Percentiles rank a stretch among this genome's conserved stretches.
These are phyloP conservation scores for Ogataea salicorniae DNA, from an alignment of 805 yeast species.

Conservation along the genomic window DNA sequence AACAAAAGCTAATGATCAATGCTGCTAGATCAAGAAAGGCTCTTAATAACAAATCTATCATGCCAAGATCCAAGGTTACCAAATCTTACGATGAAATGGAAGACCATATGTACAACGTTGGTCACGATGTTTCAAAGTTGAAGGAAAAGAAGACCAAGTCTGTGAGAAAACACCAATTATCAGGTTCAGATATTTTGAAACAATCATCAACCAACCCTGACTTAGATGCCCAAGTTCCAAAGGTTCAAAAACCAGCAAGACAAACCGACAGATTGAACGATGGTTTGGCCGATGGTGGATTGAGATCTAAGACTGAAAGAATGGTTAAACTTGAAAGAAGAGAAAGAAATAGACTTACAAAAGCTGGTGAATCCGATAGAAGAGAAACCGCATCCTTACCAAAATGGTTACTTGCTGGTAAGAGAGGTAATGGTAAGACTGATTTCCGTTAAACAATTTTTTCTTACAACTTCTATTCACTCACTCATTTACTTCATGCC, in stretches of 20 bases:
- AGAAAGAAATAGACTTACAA: constrained; percentile 86
- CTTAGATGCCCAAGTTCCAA: constrained; percentile 15
- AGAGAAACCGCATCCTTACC: constrained; percentile 81
- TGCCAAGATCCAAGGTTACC: constrained; percentile 85
- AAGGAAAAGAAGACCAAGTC: constrained; percentile 33
- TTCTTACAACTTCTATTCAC: too few species aligned
- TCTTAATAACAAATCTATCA: constrained; percentile 75
- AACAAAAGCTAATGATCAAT: constrained; percentile 88
- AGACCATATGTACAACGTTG: constrained; percentile 81
- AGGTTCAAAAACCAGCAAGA: constrained; percentile 37
- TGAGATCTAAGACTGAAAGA: constrained; percentile 81
- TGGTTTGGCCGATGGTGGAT: constrained; percentile 78
- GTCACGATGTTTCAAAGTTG: constrained; percentile 76
- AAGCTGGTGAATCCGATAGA: constrained; percentile 95
- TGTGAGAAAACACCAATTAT: constrained; percentile 28
- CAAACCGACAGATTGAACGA: constrained; percentile 81
- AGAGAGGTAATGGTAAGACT: constrained; percentile 91
- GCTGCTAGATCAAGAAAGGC: constrained; percentile 85
- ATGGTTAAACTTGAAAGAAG: constrained; percentile 86
- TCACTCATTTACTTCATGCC: too few species aligned
- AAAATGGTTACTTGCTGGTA: constrained; percentile 93
- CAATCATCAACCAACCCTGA: constrained; percentile 27
- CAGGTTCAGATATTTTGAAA: constrained; percentile 80
- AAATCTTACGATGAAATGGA: constrained; percentile 78
- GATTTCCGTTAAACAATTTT: constrained; percentile 62